Base-by-base conservation (phyloP, 2,329 filamentous ascomycete species). In the Aspergillus texensis region DNA sequence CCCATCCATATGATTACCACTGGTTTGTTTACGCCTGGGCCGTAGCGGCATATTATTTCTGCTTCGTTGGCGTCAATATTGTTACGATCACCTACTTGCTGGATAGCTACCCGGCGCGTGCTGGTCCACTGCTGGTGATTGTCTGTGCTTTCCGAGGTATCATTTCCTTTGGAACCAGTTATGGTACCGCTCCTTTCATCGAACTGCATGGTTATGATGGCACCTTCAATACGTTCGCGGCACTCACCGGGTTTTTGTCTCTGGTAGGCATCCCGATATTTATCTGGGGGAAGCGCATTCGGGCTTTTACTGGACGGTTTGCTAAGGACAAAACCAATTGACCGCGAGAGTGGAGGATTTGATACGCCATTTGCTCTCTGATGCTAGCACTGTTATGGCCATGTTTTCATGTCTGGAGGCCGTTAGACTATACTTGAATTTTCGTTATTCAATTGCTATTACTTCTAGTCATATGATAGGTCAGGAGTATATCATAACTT, bases 91-190 rank as follows among this genome's bases (percentile, higher is more conserved):
- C 80, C 0, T 82, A 80, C 62, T 67, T 80, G 5, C 75, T 84
- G 2, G 81, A 83, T 60, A 75, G 77, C 1, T 83, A 82, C 60
- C 80, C 80, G 1, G 74, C 75, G 3, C 73, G 78, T 2, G 76
- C 80, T 4, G 79, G 79, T 0, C 78, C 81, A 0, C 63, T 82
- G 2, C 67, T 84, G 24, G 77, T 83, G 4, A 77, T 84, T 41
- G 79, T 84, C 34, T 82, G 80, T 57, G 80, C 81, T 5, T 75
- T 82, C 65, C 73, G 81, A 2, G 81, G 81, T 0, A 77, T 83
- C 48, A 78, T 84, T 10, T 79, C 77, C 1, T 83, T 83, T 58
- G 81, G 80, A 6, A 69, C 65, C 1, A 79, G 75, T 58, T 81
- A 80, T 66, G 78, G 79, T 12, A 77, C 77, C 19, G 71, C 67